Base-by-base conservation (phyloP, 805 yeast species). In the Hanseniaspora osmophila region DNA sequence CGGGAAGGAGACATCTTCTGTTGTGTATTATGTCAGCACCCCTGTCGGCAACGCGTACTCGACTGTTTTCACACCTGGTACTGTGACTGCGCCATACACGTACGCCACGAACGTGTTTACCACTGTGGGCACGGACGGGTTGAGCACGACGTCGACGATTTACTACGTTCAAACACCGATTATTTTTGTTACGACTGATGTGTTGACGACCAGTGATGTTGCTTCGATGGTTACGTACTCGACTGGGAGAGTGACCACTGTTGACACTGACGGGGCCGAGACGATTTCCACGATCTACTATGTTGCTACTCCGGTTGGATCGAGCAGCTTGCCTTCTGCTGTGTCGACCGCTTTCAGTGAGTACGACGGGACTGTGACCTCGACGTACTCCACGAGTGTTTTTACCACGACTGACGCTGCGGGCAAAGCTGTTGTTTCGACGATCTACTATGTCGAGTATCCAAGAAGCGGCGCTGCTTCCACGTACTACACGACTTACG, bases 1-100 rank as follows among this genome's bases (percentile, higher is more conserved):
- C 37, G 53, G 59, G 12, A n/a, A n/a, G n/a, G n/a, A n/a, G n/a
- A n/a, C n/a, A n/a, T 61, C 67, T 41, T 55, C 66, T n/a, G 11
- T 44, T 12, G 15, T 46, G 5, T 27, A 35, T n/a, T 30, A 30
- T 12, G 33, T 30, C 12, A 12, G 12, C 9, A 30, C 33, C 12
- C 33, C 33, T 10, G 33, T 12, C 11, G 12, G 6, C 22, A 17
- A n/a, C 10, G 17, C 22, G 13, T n/a, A n/a, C 40, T 7, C 18
- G 10, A 37, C 40, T 13, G 22, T 15, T 37, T 13, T 15, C 40
- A 37, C 40, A 30, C 33, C 33, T 10, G 33, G 33, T 30, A 30
- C 33, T 10, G 33, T 30, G 11, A 30, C 33, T 10, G 9, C 33
- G 12, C 33, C 33, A 30, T 30, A 30, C 33, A 30, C 33, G 11